These are phyloP conservation scores for Debaryomyces fabryi DNA, from an alignment of 1,139 yeast species.

Conservation along the genomic window DNA sequence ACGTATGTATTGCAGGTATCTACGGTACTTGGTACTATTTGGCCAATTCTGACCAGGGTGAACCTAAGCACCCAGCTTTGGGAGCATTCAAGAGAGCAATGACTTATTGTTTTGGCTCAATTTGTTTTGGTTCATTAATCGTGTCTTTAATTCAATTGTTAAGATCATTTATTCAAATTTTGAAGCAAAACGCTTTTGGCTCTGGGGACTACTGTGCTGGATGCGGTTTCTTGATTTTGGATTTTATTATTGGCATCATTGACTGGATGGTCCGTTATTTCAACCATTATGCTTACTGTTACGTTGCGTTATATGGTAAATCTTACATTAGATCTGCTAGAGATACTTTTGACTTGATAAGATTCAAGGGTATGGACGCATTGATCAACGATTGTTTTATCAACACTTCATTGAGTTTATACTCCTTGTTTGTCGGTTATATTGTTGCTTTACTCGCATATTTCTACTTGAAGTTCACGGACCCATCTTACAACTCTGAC, in stretches of 20 bases:
- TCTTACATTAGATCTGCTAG: conserved; percentile 74
- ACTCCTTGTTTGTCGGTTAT: conserved; percentile 70
- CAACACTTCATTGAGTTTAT: conserved; percentile 73
- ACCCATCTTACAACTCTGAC: conserved; percentile 66
- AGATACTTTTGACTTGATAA: conserved; percentile 79
- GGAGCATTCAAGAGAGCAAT: conserved; percentile 83
- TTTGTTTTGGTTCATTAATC: conserved; percentile 83
- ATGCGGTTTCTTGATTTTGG: conserved; percentile 56
- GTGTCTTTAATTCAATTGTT: conserved; percentile 74
- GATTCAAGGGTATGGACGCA: conserved; percentile 84
- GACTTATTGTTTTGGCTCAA: conserved; percentile 88
- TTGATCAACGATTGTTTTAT: conserved; percentile 83
- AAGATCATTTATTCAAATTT: conserved; percentile 49
- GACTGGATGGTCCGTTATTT: conserved; percentile 85
- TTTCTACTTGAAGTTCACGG: conserved; percentile 71
- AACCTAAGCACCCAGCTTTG: conserved; percentile 78
- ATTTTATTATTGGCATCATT: conserved; percentile 62
- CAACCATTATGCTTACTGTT: conserved; percentile 89
- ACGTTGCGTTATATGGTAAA: conserved; percentile 85
- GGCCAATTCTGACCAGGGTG: conserved; percentile 75
- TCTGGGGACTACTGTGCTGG: conserved; percentile 60
- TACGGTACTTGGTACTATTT: conserved; percentile 92
- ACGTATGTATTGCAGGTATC: conserved; percentile 81
- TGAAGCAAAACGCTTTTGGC: conserved; percentile 56
- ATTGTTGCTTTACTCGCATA: conserved; percentile 69